Percentiles rank a stretch among this genome's conserved stretches.
These are phyloP conservation scores for Starmerella sirachaensis DNA, from an alignment of 805 yeast species.

Conservation along the genomic window DNA sequence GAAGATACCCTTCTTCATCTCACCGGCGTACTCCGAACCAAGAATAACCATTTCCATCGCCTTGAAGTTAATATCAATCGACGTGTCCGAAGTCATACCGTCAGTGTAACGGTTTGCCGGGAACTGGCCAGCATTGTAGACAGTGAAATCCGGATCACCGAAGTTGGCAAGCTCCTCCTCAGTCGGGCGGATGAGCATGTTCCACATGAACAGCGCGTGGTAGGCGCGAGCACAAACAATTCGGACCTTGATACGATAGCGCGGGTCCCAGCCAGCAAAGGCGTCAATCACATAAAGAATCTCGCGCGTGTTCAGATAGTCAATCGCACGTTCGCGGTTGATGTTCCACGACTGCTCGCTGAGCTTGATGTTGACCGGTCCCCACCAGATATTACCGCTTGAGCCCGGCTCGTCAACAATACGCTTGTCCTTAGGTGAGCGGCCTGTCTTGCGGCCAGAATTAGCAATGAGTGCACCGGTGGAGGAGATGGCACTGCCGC, in stretches of 20 bases:
- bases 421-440: slow-evolving; percentile 97
- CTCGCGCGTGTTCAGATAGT: slow-evolving; percentile 89
- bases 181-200: slow-evolving; percentile 93
- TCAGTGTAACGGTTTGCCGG: slow-evolving; percentile 93
- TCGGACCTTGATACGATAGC: slow-evolving; percentile 90
- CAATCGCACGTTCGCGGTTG: slow-evolving; percentile 92
- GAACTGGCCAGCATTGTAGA: slow-evolving; percentile 97
- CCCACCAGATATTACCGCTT: slow-evolving; percentile 90
- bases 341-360: slow-evolving; percentile 90
- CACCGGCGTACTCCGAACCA: slow-evolving; percentile 99
- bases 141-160: slow-evolving; percentile 96
- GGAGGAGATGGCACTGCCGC: slow-evolving; percentile 80
- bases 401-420: slow-evolving; percentile 91
- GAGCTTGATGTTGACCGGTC: slow-evolving; percentile 93
- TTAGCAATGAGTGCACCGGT: slow-evolving; percentile 93
- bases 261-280: slow-evolving; percentile 98
- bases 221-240: slow-evolving; percentile 96
- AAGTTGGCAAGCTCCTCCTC: slow-evolving; percentile 75
- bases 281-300: slow-evolving; percentile 93
- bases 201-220: slow-evolving; percentile 96
- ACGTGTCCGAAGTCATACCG: slow-evolving; percentile 94
- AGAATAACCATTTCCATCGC: slow-evolving; percentile 97
- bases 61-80: slow-evolving; percentile 92
- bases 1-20: slow-evolving; percentile 98
- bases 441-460: slow-evolving; percentile 92